Evolutionary conservation across 768 basidiomycete species (phyloP).

Genomic region (Calocybe gangraenosa): DNA sequence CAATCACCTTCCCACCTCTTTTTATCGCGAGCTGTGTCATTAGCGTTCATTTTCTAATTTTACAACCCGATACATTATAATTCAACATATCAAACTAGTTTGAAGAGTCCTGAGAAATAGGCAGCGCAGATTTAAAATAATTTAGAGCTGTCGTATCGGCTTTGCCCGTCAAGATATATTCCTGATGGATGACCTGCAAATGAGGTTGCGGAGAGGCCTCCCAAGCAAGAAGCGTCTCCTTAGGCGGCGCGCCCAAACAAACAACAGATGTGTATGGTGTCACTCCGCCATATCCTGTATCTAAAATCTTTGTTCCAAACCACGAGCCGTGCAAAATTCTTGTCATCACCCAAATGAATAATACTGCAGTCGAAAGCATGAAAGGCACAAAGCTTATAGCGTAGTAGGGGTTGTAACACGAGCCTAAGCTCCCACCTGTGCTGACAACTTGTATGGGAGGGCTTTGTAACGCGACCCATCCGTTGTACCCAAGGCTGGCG

Average conservation of each 20-base stretch:
- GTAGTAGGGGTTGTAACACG: constrained; percentile 15
- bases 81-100: no score
- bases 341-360: constrained; percentile 7
- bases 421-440: constrained; percentile 13
- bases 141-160: constrained; percentile 7
- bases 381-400: constrained; percentile 16
- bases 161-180: constrained; percentile 5
- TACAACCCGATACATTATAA: no score
- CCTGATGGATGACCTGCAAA: constrained; percentile 9
- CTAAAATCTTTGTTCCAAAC: neutral
- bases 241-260: constrained; percentile 4
- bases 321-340: constrained; percentile 2
- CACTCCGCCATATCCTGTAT: constrained; percentile 10
- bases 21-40: no score
- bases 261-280: constrained; percentile 6
- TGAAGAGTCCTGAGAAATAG: no score
- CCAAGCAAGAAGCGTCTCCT: constrained; percentile 13
- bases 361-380: constrained; percentile 8
- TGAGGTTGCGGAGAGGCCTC: constrained; percentile 9
- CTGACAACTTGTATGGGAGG: constrained; percentile 12
- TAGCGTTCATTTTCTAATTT: no score
- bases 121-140: constrained; percentile 7
- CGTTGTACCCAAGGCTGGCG: constrained; percentile 15
- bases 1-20: no score
- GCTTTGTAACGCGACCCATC: constrained; percentile 13